Percentiles rank a stretch among this genome's conserved stretches.
Conservation (phyloP, 306 rosid genomes). For the Benincasa hispida region DNA sequence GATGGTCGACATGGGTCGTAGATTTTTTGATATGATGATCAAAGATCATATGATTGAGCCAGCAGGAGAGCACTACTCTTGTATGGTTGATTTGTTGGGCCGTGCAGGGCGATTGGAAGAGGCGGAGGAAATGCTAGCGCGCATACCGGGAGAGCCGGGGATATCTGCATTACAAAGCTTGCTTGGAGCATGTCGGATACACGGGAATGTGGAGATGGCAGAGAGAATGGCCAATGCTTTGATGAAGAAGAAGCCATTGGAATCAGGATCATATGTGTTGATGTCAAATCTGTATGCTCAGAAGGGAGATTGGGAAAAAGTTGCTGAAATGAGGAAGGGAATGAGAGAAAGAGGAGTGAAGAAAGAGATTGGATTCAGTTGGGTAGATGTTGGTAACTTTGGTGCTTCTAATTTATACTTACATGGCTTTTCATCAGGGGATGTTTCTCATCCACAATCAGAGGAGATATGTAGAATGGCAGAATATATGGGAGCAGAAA, state of each 20-base stretch:
- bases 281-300: constrained; percentile 72
- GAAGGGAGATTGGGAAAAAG: constrained; percentile 79
- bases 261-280: constrained; percentile 58
- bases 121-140: constrained; percentile 42
- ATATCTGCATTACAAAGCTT: constrained; percentile 60
- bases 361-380: constrained; percentile 71
- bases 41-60: constrained; percentile 48
- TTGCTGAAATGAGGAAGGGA: constrained; percentile 46
- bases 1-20: constrained; percentile 50
- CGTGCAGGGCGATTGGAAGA: constrained; percentile 55
- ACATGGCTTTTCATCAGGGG: constrained; percentile 74
- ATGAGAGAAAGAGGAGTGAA: constrained; percentile 70
- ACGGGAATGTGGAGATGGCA: constrained; percentile 65
- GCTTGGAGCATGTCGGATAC: constrained; percentile 61
- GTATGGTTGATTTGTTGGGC: constrained; percentile 77
- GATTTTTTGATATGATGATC: constrained; percentile 43
- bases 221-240: constrained; percentile 36
- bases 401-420: constrained; percentile 35
- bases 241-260: constrained; percentile 52
- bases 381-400: constrained; percentile 54
- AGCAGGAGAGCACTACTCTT: constrained; percentile 51
- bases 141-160: constrained; percentile 58
- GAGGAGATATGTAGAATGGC: constrained; percentile 54
- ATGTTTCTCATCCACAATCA: constrained; percentile 46
- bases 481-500: constrained; percentile 46